Conservation (phyloP, 2,329 filamentous ascomycete species). For the Botrytis hyacinthi region DNA sequence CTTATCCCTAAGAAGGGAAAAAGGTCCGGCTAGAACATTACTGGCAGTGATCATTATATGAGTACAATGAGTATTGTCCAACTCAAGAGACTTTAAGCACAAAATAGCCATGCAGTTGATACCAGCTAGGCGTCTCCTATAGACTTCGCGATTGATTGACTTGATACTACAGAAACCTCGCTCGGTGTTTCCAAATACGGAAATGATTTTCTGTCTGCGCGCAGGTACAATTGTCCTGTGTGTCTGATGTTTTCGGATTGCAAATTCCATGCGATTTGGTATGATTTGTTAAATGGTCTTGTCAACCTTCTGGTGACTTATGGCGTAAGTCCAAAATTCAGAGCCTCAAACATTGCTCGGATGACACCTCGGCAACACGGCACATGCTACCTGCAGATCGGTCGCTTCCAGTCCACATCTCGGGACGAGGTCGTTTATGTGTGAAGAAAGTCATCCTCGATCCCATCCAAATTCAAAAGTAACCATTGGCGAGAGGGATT, state of each 20-base stretch:
- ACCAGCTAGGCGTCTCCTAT: neutral
- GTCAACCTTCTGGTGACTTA: neutral
- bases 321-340: neutral
- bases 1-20: neutral
- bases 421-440: neutral
- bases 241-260: neutral
- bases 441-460: neutral
- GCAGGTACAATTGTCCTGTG: neutral
- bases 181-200: neutral
- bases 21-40: neutral
- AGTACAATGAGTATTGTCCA: neutral
- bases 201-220: neutral
- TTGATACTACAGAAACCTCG: neutral
- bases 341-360: neutral
- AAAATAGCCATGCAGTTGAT: neutral
- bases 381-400: neutral
- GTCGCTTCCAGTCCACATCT: neutral
- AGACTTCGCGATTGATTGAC: neutral
- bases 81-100: neutral
- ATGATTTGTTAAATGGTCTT: neutral
- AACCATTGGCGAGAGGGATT: neutral
- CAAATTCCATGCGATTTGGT: neutral
- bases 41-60: neutral
- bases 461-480: neutral
- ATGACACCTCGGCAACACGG: neutral